These are phyloP conservation scores for Millerozyma acaciae DNA, from an alignment of 805 yeast species.

Conservation along the genomic window DNA sequence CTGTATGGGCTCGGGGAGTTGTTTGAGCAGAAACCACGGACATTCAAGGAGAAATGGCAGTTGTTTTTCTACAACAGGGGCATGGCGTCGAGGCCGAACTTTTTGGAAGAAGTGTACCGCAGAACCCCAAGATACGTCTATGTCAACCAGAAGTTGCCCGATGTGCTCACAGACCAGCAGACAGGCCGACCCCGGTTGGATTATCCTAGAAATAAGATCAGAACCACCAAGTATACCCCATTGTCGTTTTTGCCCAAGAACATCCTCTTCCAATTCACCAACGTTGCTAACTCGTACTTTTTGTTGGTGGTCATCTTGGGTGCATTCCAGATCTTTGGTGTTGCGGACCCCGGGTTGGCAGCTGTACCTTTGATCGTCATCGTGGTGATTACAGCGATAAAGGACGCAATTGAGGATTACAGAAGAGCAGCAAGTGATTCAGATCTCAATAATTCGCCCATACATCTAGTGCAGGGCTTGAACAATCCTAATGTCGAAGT, in stretches of 20 bases:
- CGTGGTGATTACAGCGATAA: conserved; percentile 67
- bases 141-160: conserved; percentile 49
- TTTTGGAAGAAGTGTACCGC: conserved; percentile 34
- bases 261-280: conserved; percentile 49
- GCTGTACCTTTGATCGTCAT: conserved; percentile 81
- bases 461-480: conserved; percentile 52
- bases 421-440: conserved; percentile 60
- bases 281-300: conserved; percentile 60
- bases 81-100: conserved; percentile 27
- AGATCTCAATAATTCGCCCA: conserved; percentile 64
- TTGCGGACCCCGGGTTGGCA: conserved; percentile 64
- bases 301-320: conserved; percentile 53
- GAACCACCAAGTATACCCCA: conserved; percentile 63
- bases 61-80: conserved; percentile 19
- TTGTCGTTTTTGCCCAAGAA: conserved; percentile 55
- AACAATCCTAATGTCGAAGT: conserved; percentile 54
- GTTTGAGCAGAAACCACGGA: conserved; percentile 22
- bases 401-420: conserved; percentile 77
- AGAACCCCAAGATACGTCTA: conserved; percentile 43
- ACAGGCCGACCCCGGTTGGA: conserved; percentile 29
- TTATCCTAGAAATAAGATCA: conserved; percentile 54
- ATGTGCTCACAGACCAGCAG: conserved; percentile 27
- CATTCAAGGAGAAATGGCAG: conserved; percentile 17
- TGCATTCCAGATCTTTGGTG: conserved; percentile 67
- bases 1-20: conserved; percentile 13